Conservation (phyloP, 306 rosid genomes). For the Cyamopsis tetragonoloba region DNA sequence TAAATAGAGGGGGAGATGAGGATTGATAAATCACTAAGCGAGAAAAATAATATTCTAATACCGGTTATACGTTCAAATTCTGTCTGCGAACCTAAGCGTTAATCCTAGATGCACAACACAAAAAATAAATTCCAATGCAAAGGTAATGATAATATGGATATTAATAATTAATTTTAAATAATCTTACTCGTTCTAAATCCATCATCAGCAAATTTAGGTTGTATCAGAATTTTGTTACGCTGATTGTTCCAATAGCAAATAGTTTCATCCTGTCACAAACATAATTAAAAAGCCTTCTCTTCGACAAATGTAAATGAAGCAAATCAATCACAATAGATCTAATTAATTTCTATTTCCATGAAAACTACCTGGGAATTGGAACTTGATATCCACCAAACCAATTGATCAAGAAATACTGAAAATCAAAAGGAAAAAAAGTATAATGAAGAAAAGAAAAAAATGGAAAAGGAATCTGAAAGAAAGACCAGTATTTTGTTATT, state of each 20-base stretch:
- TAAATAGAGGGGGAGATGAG: not conserved
- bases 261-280: not conserved
- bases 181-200: not conserved
- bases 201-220: not conserved
- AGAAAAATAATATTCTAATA: not conserved
- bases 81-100: not conserved
- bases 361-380: constrained; percentile 32
- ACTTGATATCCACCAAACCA: not conserved
- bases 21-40: not conserved
- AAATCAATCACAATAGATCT: constrained; percentile 21
- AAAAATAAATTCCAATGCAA: not conserved
- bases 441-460: not conserved
- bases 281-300: not conserved
- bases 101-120: not conserved
- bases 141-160: not conserved
- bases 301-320: not conserved
- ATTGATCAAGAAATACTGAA: constrained; percentile 17
- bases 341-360: not conserved
- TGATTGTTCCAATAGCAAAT: not conserved
- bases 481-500: not conserved
- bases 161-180: not conserved
- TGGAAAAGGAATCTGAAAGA: not conserved
- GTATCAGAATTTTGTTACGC: not conserved
- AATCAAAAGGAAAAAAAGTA: not conserved
- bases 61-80: no score